Evolutionary conservation across 768 basidiomycete genomes (phyloP).

Genomic region (Lactifluus subvellereus): DNA sequence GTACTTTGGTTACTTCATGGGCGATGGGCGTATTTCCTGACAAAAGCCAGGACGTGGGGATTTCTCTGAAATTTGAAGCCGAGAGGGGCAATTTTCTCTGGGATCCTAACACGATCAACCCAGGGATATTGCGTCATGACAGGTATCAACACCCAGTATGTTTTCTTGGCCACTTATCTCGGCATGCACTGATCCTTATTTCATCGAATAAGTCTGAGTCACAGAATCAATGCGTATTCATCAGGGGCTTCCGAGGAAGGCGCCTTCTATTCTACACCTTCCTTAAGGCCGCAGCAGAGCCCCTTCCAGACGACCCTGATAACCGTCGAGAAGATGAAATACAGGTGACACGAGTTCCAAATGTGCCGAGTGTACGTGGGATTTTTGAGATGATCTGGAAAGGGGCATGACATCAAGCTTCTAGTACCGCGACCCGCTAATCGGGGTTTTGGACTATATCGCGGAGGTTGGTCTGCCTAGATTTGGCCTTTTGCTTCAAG

Average conservation of each 20-base stretch:
- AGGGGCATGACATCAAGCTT: neutral
- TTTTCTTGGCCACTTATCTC: neutral
- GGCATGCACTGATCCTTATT: neutral
- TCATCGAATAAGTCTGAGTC: too few relatives aligned
- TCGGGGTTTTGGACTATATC: neutral
- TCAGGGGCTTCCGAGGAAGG: slow-evolving; percentile 12
- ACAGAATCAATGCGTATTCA: slow-evolving; percentile 11
- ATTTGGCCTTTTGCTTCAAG: too few relatives aligned
- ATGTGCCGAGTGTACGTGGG: neutral
- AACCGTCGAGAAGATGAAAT: neutral
- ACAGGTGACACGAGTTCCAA: neutral
- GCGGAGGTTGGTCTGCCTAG: too few relatives aligned
- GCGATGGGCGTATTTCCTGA: too few relatives aligned
- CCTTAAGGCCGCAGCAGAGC: slow-evolving; percentile 2
- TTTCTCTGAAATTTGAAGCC: neutral
- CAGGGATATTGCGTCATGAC: neutral
- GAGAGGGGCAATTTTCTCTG: neutral
- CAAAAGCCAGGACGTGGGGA: neutral
- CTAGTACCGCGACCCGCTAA: slow-evolving; percentile 13
- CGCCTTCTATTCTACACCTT: neutral
- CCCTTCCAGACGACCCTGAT: slow-evolving; percentile 5
- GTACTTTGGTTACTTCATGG: neutral
- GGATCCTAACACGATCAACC: neutral
- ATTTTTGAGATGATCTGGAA: neutral
- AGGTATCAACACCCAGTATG: neutral